Evolutionary conservation across 1,139 yeast genomes (phyloP), one percentile per base, ranked within the genome.

Genomic region (Scheffersomyces quercinus): DNA sequence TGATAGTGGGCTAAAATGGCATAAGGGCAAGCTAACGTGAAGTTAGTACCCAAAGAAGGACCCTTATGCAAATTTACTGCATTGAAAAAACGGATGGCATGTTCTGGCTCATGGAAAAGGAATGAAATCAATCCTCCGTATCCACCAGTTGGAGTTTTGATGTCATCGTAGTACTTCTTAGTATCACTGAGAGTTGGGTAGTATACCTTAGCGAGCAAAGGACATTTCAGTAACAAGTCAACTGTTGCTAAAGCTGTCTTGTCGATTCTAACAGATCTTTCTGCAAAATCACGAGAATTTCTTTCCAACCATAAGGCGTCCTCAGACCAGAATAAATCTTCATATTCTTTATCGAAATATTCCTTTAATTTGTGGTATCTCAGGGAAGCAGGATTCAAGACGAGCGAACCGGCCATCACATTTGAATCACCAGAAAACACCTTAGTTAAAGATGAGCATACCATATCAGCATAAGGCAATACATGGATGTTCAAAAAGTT

Each of bases 401-500:
- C 84, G 49, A 91, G 66, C 11, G 95, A 84, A 4, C 99, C 99
- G 0, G 93, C 97, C 91, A 91, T 87, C 41, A 93, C 97, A 58
- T 91, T 90, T 37, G 96, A 85, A 61, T 89, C 97, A 13, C 98
- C 98, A 28, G 95, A 85, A 58, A 93, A 93, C 11, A 91, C 88
- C 63, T 93, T 93, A 9, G 98, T 91, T 50, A 93, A 73, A 16
- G 97, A 88, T 16, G 95, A 82, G 33, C 86, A 95, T 12, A 88
- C 86, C 48, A 91, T 79, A 64, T 93, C 99, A 9, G 90, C 85
- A 60, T 77, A 86, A 13, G 90, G 89, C 46, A 89, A 73, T 3
- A 88, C 89, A 55, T 88, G 88, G 41, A 89, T 79, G 62, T 93
- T 93, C 49, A 87, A 75, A 58, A 89, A 85, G 56, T 93, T 93